Evolutionary conservation across 192 early-diverging fungal genomes (phyloP).

Genomic region (Bifiguratus adelaidae): DNA sequence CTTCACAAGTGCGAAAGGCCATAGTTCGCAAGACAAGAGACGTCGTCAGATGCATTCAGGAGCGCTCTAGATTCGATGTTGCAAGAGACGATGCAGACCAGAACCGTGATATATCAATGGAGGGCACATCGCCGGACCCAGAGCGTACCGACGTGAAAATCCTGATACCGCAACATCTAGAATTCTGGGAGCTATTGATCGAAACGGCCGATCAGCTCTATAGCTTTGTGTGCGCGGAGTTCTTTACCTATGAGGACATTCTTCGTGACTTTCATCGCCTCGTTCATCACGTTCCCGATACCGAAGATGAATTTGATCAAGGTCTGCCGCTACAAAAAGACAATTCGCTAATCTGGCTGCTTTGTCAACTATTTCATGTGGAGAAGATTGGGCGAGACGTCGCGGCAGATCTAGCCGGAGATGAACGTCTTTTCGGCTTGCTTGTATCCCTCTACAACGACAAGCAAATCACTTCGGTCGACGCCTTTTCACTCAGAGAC

Average conservation of each 20-base stretch:
- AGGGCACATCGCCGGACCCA: constrained; percentile 3
- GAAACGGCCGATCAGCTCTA: constrained; percentile 70
- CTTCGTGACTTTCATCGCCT: constrained; percentile 39
- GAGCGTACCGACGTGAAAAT: constrained; percentile 26
- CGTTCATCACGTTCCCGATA: constrained; percentile 44
- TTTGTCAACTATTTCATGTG: constrained; percentile 47
- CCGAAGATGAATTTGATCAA: no score
- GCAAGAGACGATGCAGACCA: constrained; percentile 20
- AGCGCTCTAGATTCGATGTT: constrained; percentile 38
- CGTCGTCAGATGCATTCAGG: constrained; percentile 41
- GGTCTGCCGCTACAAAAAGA: constrained; percentile 45
- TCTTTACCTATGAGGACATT: constrained; percentile 44
- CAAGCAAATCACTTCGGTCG: constrained; percentile 56
- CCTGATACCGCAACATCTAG: constrained; percentile 52
- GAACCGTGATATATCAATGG: constrained; percentile 19
- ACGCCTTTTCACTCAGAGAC: constrained; percentile 66
- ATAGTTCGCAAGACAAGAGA: constrained; percentile 35
- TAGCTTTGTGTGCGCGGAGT: constrained; percentile 51
- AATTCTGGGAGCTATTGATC: constrained; percentile 66
- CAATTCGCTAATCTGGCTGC: constrained; percentile 63
- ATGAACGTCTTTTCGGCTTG: constrained; percentile 63
- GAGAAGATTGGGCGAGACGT: constrained; percentile 12
- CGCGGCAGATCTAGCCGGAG: constrained; percentile 50
- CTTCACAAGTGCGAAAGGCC: constrained; percentile 32
- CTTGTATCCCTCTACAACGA: constrained; percentile 65